These are phyloP conservation scores for Talaromyces pinophilus DNA, from an alignment of 2,329 filamentous ascomycete species.

Conservation along the genomic window DNA sequence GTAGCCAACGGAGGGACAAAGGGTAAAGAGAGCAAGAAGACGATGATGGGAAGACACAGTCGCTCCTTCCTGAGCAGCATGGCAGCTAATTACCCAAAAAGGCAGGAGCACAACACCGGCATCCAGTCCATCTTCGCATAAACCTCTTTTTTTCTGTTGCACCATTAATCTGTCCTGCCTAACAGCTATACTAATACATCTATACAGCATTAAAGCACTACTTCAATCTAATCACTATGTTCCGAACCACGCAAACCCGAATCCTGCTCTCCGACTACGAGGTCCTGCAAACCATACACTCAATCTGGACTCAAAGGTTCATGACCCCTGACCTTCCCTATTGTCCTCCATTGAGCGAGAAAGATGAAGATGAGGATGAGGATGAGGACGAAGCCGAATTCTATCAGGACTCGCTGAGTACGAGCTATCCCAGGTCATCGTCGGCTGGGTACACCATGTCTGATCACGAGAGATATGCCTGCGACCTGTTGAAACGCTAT, in stretches of 20 bases:
- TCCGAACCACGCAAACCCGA: constrained; percentile 11
- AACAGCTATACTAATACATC: neutral
- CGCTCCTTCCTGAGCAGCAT: constrained; percentile 5
- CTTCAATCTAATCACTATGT: constrained; percentile 11
- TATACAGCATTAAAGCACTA: neutral
- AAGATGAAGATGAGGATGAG: neutral
- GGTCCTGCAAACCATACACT: constrained; percentile 12
- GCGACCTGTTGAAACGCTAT: constrained; percentile 1
- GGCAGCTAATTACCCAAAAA: constrained; percentile 16
- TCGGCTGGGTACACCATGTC: neutral
- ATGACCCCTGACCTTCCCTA: neutral
- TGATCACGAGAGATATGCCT: neutral
- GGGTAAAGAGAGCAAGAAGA: neutral
- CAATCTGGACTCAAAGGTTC: constrained; percentile 7
- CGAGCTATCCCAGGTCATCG: constrained; percentile 8
- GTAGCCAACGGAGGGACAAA: neutral
- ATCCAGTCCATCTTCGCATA: neutral
- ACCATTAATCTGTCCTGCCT: neutral
- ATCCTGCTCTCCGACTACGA: constrained; percentile 18
- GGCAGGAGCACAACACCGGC: constrained; percentile 15
- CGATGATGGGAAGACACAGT: neutral
- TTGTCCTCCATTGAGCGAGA: neutral
- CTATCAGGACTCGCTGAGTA: neutral
- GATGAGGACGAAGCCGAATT: neutral
- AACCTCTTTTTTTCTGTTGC: neutral